phyloP scores from a whole-genome alignment of 2,329 filamentous ascomycete genomes.

The Fusarium sp. region DNA sequence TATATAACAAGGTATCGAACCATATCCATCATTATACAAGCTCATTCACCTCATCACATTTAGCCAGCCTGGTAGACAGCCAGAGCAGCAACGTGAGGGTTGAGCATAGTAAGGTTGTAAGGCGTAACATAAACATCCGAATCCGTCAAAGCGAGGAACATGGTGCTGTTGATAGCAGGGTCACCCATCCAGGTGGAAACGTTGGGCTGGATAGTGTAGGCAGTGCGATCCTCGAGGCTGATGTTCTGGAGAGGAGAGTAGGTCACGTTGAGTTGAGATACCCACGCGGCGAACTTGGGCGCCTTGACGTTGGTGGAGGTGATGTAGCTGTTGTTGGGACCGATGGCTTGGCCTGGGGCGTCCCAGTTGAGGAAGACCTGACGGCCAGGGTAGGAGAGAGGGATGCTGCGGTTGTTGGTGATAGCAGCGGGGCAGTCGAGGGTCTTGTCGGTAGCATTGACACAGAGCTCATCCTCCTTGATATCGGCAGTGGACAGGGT shows the following conservation, averaged over 20 bases:
- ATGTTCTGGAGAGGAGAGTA: constrained; percentile 71
- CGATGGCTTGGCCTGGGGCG: constrained; percentile 72
- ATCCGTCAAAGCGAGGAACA: constrained; percentile 83
- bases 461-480: constrained; percentile 62
- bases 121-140: constrained; percentile 75
- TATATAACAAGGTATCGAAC: not conserved
- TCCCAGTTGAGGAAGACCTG: constrained; percentile 81
- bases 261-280: constrained; percentile 80
- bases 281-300: constrained; percentile 80
- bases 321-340: constrained; percentile 86
- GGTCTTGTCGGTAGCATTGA: constrained; percentile 65
- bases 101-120: constrained; percentile 80
- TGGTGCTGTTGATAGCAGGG: constrained; percentile 79
- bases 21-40: not conserved
- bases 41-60: not conserved
- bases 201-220: constrained; percentile 79
- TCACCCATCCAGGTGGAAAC: constrained; percentile 75
- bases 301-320: constrained; percentile 69
- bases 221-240: constrained; percentile 61
- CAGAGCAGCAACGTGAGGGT: constrained; percentile 80
- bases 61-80: constrained; percentile 83
- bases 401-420: constrained; percentile 74
- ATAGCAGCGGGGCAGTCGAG: constrained; percentile 74
- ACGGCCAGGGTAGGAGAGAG: constrained; percentile 80
- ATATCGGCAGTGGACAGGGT: constrained; percentile 64